These are phyloP conservation scores for Scheffersomyces stipitis DNA, from an alignment of 805 yeast genomes.

Conservation along the genomic window DNA sequence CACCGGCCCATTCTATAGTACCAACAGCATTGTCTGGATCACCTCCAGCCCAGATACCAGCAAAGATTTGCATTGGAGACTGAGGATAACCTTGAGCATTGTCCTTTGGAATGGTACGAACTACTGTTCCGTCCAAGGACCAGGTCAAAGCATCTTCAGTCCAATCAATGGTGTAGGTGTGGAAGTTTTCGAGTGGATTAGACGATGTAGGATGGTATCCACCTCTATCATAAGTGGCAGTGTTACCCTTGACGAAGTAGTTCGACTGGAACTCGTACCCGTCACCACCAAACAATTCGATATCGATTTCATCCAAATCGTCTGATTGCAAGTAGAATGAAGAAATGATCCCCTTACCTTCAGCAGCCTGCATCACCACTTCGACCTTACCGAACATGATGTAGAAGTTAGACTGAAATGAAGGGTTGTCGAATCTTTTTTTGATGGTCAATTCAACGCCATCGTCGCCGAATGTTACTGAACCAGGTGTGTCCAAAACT, in stretches of 20 bases:
- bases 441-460: slow-evolving; percentile 12
- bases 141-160: slow-evolving; percentile 11
- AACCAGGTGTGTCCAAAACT: slow-evolving; percentile 6
- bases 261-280: slow-evolving; percentile 13
- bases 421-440: slow-evolving; percentile 14
- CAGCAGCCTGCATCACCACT: slow-evolving; percentile 13
- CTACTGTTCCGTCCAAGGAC: slow-evolving; percentile 10
- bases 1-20: slow-evolving; percentile 28
- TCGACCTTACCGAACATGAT: slow-evolving; percentile 16
- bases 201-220: slow-evolving; percentile 10
- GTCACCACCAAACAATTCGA: slow-evolving; percentile 15
- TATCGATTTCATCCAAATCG: slow-evolving; percentile 16
- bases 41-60: slow-evolving; percentile 54
- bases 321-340: slow-evolving; percentile 15
- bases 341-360: slow-evolving; percentile 13
- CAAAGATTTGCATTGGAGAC: slow-evolving; percentile 14
- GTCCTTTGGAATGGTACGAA: slow-evolving; percentile 10
- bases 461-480: slow-evolving; percentile 6
- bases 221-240: slow-evolving; percentile 14
- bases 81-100: slow-evolving; percentile 16
- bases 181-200: slow-evolving; percentile 11
- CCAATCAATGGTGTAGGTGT: slow-evolving; percentile 15
- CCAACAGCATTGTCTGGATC: slow-evolving; percentile 29
- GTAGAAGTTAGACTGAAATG: slow-evolving; percentile 14
- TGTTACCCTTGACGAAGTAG: slow-evolving; percentile 13